These are phyloP conservation scores for Nannochloropsis limnetica DNA, from an alignment of 352 stramenopile species.

Conservation along the genomic window DNA sequence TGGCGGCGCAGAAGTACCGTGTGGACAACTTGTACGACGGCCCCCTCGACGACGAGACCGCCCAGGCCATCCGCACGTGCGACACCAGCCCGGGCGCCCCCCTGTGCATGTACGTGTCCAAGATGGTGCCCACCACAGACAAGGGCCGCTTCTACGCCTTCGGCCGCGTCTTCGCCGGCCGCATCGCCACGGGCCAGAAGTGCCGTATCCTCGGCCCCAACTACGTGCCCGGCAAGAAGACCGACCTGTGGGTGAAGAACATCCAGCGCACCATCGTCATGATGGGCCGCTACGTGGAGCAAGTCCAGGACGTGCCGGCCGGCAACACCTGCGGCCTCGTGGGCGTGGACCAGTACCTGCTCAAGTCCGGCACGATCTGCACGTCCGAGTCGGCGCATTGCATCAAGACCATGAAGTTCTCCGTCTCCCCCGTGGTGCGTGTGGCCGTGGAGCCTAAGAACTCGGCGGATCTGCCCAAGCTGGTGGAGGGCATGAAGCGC, in stretches of 20 bases:
- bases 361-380: constrained; percentile 99
- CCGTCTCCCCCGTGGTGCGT: constrained; percentile 96
- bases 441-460: constrained; percentile 99
- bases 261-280: constrained; percentile 99
- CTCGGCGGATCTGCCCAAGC: constrained; percentile 95
- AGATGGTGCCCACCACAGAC: constrained; percentile 98
- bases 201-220: constrained; percentile 98
- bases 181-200: constrained; percentile 96
- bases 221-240: constrained; percentile 99
- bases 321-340: constrained; percentile 99
- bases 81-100: constrained; percentile 83
- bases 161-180: constrained; percentile 98
- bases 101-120: constrained; percentile 93
- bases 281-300: constrained; percentile 84
- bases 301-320: constrained; percentile 91
- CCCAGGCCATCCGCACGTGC: constrained; percentile 92
- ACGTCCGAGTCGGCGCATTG: constrained; percentile 91
- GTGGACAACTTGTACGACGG: constrained; percentile 96
- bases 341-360: constrained; percentile 98
- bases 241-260: constrained; percentile 98
- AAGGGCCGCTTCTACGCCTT: constrained; percentile 99
- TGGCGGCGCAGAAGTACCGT: constrained; percentile 92
- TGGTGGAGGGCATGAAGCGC: constrained; percentile 99
- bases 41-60: constrained; percentile 92
- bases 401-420: constrained; percentile 99